A percentile compares a stretch with the other conserved stretches of the same genome.
Conservation (phyloP, 1,284 basidiomycete species). For the Apiotrichum gracile region DNA sequence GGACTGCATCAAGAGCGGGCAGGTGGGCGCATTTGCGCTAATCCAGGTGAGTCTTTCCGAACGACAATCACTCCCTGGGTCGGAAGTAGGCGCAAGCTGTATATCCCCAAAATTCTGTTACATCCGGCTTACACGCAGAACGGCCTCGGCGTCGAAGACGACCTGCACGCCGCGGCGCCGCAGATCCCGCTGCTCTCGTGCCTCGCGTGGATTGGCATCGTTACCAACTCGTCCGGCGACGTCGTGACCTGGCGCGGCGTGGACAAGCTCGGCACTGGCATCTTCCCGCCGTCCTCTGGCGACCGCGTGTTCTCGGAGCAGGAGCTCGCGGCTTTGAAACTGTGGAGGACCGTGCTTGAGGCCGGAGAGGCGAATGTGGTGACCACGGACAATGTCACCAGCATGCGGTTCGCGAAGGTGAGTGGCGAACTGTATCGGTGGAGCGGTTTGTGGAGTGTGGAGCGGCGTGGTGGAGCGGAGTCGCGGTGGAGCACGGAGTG, state of each 20-base stretch:
- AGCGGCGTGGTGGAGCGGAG: no score
- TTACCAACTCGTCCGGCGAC: slow-evolving; percentile 28
- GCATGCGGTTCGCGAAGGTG: slow-evolving; percentile 35
- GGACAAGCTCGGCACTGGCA: slow-evolving; percentile 31
- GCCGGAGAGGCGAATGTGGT: slow-evolving; percentile 24
- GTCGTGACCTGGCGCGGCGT: slow-evolving; percentile 34
- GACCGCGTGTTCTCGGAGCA: slow-evolving; percentile 8
- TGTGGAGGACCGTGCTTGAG: slow-evolving; percentile 20
- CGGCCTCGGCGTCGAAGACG: slow-evolving; percentile 66
- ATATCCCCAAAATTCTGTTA: no score
- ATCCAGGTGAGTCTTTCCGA: slow-evolving; percentile 51
- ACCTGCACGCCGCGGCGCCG: slow-evolving; percentile 55
- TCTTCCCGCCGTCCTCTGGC: slow-evolving; percentile 29
- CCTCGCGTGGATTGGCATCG: slow-evolving; percentile 34
- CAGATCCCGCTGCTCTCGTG: slow-evolving; percentile 35
- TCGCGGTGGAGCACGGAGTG: no score
- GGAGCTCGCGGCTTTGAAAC: slow-evolving; percentile 21
- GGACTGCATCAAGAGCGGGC: slow-evolving; percentile 55
- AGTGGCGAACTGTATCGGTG: no score
- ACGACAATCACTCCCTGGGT: not conserved
- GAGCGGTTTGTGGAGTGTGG: no score
- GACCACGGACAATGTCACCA: slow-evolving; percentile 26
- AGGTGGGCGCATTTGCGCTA: slow-evolving; percentile 58
- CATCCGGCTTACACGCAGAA: no score
- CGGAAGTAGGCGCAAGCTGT: no score